Conservation (phyloP, 1,284 basidiomycete species). For the Singerocomus inundabilis region DNA sequence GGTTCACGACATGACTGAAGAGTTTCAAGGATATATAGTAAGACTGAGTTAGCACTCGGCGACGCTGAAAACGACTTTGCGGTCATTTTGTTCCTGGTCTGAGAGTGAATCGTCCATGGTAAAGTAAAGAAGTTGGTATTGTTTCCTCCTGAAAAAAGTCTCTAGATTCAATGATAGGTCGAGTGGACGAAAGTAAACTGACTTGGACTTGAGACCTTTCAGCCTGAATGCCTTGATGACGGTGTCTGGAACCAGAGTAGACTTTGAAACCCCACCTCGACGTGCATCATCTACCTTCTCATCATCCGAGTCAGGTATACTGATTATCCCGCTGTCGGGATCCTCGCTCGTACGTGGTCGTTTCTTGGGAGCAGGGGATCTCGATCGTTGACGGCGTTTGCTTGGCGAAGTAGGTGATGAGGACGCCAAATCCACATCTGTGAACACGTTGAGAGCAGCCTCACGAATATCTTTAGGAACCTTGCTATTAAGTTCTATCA, state of each 20-base stretch:
- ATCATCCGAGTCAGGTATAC: conserved; percentile 32
- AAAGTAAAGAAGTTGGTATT: conserved; percentile 72
- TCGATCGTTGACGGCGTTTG: conserved; percentile 19
- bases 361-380: conserved; percentile 23
- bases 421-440: conserved; percentile 5
- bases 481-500: conserved; percentile 21
- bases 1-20: not conserved
- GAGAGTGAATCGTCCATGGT: conserved; percentile 59
- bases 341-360: conserved; percentile 25
- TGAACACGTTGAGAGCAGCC: conserved; percentile 30
- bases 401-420: not conserved
- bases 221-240: conserved; percentile 52
- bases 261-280: conserved; percentile 2
- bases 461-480: conserved; percentile 30
- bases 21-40: not conserved
- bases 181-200: conserved; percentile 26
- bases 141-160: conserved; percentile 36
- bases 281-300: conserved; percentile 5
- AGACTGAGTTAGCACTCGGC: conserved; percentile 22
- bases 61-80: conserved; percentile 54
- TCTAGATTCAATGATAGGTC: not conserved
- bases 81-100: conserved; percentile 44
- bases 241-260: conserved; percentile 31
- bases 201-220: conserved; percentile 40
- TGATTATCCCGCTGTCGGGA: conserved; percentile 37